Evolutionary conservation across 805 yeast species (phyloP).

Genomic region (Starmerella floricola): DNA sequence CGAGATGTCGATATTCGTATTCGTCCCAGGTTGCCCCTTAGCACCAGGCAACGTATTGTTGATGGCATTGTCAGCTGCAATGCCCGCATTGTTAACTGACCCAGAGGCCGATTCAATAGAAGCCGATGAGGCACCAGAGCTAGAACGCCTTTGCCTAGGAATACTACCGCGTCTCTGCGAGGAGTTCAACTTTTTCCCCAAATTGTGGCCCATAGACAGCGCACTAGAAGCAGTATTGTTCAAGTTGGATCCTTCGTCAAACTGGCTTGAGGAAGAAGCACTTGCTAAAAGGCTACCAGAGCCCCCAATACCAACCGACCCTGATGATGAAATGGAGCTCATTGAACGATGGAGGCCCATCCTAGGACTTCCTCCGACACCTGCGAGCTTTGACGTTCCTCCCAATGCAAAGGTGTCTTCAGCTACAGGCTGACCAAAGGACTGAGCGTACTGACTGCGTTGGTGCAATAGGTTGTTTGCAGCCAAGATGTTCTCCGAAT

Average conservation of each 20-base stretch:
- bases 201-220: background rate
- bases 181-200: too few species aligned
- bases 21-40: background rate
- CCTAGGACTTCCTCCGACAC: too few species aligned
- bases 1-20: constrained; percentile 5
- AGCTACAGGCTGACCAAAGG: too few species aligned
- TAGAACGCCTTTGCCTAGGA: constrained; percentile 8
- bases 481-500: too few species aligned
- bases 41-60: background rate
- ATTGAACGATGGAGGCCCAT: background rate
- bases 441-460: too few species aligned
- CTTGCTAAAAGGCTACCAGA: too few species aligned
- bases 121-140: constrained; percentile 13
- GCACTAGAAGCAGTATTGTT: background rate
- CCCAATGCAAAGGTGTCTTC: too few species aligned
- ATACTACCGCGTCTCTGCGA: background rate
- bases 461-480: background rate
- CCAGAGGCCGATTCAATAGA: constrained; percentile 1
- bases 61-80: background rate
- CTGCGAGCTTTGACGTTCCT: too few species aligned
- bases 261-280: too few species aligned
- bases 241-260: background rate
- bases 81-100: constrained; percentile 3
- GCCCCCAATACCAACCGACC: too few species aligned
- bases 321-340: background rate